These are phyloP conservation scores for Plasmopara halstedii DNA, from an alignment of 352 stramenopile species.

Conservation along the genomic window DNA sequence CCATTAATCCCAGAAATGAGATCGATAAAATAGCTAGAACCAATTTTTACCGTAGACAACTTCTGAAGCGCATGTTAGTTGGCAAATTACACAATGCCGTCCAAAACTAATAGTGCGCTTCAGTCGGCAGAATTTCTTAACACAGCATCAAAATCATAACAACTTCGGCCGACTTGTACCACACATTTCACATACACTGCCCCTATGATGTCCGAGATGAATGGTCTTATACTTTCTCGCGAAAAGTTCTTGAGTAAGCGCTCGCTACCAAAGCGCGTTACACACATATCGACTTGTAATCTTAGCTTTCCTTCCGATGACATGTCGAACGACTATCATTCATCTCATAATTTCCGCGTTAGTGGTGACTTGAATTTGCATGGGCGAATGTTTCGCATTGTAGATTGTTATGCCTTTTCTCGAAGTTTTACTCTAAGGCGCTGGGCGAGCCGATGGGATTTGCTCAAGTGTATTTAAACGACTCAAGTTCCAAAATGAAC, in stretches of 20 bases:
- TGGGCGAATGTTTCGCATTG: conserved; percentile 71
- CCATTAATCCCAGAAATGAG: conserved; percentile 51
- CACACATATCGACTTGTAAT: conserved; percentile 64
- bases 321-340: conserved; percentile 23
- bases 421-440: conserved; percentile 70
- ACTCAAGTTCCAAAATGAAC: conserved; percentile 36
- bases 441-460: conserved; percentile 22
- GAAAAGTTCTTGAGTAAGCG: conserved; percentile 40
- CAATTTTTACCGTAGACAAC: conserved; percentile 53
- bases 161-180: conserved; percentile 2
- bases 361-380: conserved; percentile 73
- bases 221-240: conserved; percentile 15
- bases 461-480: conserved; percentile 71
- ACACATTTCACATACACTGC: conserved; percentile 10
- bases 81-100: conserved; percentile 28
- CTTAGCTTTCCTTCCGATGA: conserved; percentile 15
- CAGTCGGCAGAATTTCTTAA: conserved; percentile 7
- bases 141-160: conserved; percentile 5
- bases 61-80: conserved; percentile 54
- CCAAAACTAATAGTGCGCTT: background rate
- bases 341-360: conserved; percentile 71
- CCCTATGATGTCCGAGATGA: conserved; percentile 7
- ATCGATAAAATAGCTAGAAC: conserved; percentile 37
- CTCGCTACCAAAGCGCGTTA: conserved; percentile 52
- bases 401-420: conserved; percentile 86